A percentile compares a stretch with the other conserved stretches of the same genome.
Conservation (phyloP, 1,284 basidiomycete species). For the Fomitiporia mediterranea region DNA sequence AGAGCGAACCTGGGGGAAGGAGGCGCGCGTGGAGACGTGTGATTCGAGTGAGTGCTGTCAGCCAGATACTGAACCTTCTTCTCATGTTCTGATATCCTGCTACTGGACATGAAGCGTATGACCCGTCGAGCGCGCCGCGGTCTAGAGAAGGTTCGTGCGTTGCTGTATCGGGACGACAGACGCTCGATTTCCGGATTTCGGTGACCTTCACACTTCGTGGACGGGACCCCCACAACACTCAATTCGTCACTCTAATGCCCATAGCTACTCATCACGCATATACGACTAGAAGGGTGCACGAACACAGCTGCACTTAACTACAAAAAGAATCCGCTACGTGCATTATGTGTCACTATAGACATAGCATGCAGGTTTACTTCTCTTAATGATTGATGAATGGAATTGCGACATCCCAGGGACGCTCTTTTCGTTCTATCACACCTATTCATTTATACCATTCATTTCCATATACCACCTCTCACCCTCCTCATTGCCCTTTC, state of each 20-base stretch:
- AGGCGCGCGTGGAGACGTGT: constrained; percentile 3
- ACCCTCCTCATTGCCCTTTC: not conserved
- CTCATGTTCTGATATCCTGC: not conserved
- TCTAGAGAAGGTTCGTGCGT: constrained; percentile 1
- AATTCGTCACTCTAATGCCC: not conserved
- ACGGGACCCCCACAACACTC: not conserved
- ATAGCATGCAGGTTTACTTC: too few relatives aligned
- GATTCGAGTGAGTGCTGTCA: not conserved
- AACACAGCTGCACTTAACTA: too few relatives aligned
- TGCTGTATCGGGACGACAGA: not conserved
- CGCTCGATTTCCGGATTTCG: not conserved
- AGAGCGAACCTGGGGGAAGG: not conserved
- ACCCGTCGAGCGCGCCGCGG: constrained; percentile 6
- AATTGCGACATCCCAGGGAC: too few relatives aligned
- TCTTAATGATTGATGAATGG: too few relatives aligned
- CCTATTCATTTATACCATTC: not conserved
- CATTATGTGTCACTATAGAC: too few relatives aligned
- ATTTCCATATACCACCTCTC: too few relatives aligned
- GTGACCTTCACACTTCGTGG: not conserved
- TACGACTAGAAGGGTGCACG: not conserved
- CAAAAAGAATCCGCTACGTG: too few relatives aligned
- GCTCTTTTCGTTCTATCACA: too few relatives aligned
- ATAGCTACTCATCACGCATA: not conserved
- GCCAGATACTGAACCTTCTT: not conserved
- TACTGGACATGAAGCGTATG: constrained; percentile 4